Evolutionary conservation across 202 grass and related monocot genomes (phyloP), one percentile per base, ranked within the genome.

Genomic region (Dendrocalamus latiflorus): DNA sequence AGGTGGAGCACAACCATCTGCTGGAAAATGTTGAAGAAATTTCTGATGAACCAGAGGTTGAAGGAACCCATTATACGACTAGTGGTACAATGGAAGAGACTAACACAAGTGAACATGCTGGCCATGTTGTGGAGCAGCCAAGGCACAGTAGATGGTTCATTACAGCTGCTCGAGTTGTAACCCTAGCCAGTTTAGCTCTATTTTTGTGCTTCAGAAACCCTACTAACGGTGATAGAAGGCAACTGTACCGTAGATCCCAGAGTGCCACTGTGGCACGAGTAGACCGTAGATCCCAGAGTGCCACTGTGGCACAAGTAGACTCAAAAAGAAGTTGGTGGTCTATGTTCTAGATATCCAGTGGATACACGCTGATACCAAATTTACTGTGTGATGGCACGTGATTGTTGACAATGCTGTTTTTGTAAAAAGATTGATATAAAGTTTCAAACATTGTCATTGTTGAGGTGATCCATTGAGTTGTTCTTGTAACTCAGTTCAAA

Each of bases 311-410:
- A 76, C 74, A 74, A 53, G 87, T 56, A 64, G 84, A 73, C 48
- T 89, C 85, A 82, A 87, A 81, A 85, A 95, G 73, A 78, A 91
- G 87, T 87, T 95, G 91, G 93, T 95, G 95, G 92, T 89, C 85
- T 76, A 86, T 93, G 75, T 98, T 98, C 65, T 98, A 89, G 87
- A 39, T 72, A 41, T 66, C 12, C 30, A 60, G 21, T 21, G 25
- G 3, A 48, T 85, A 65, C 51, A 16, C 49, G 69, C 67, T n/a
- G 22, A 80, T 37, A 17, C 42, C 16, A 26, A 41, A 72, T 76
- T 53, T 74, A 20, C 20, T 24, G 20, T 74, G 74, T 68, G 28
- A 44, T 82, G 62, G 11, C 2, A 8, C 13, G 14, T 24, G 49
- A 65, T 56, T 89, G 66, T 73, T 81, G 41, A 43, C 20, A 71